Evolutionary conservation across 2,329 filamentous ascomycete genomes (phyloP).

Genomic region (Septoria linicola): DNA sequence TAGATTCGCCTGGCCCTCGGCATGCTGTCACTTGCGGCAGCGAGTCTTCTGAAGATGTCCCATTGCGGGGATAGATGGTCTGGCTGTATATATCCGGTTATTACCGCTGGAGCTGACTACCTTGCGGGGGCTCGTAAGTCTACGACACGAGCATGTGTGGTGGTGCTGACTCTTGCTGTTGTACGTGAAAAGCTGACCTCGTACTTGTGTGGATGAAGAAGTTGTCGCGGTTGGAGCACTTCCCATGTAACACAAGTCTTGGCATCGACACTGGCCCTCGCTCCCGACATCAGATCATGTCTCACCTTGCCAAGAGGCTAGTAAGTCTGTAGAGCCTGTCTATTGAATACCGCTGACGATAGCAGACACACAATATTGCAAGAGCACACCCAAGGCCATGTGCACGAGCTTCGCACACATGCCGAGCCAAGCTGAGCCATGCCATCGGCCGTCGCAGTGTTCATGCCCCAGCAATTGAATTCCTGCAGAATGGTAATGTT

Average conservation of each 20-base stretch:
- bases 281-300: neutral
- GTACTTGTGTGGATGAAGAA: too few relatives aligned
- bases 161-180: too few relatives aligned
- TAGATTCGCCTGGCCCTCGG: slow-evolving; percentile 11
- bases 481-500: slow-evolving; percentile 32
- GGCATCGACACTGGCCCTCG: neutral
- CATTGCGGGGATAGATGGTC: too few relatives aligned
- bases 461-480: slow-evolving; percentile 31
- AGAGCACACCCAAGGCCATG: neutral
- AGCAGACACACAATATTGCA: too few relatives aligned
- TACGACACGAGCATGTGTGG: too few relatives aligned
- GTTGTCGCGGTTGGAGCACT: too few relatives aligned
- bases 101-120: neutral
- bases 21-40: too few relatives aligned
- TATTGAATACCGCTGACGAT: too few relatives aligned
- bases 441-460: neutral
- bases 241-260: neutral
- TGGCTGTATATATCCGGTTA: slow-evolving; percentile 3
- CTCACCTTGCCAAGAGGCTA: neutral
- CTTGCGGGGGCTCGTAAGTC: too few relatives aligned
- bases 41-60: too few relatives aligned
- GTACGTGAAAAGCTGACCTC: too few relatives aligned
- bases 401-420: neutral
- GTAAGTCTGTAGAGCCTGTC: neutral
- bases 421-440: neutral